Base-by-base conservation (phyloP, 345 rosid species). In the Sisymbrium altissimum region DNA sequence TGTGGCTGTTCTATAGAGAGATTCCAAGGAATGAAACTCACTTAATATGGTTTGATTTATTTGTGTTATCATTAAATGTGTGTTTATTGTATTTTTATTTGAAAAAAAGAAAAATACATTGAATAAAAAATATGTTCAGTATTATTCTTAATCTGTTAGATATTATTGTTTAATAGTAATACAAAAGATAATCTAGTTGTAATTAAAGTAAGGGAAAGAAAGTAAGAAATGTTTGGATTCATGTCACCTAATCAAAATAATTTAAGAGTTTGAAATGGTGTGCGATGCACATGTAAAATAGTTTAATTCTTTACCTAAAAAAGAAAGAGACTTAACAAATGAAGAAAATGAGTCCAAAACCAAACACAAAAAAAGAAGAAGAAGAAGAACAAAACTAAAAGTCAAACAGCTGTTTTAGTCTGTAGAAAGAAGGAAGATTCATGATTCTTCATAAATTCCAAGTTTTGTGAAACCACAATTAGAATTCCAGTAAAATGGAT, bases 231-330 rank as follows among this genome's bases (percentile, higher is more conserved):
- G 18, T 63, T 64, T 72, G 64, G 64, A 32, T 53, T 72, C 38
- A 72, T 6, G 18, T 64, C 18, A 54, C 48, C 35, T 32, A 32
- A 32, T 32, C 35, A 32, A 32, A 32, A 32, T 32, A 5, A 0
- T 32, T 5, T 6, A 32, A 6, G 6, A 6, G 7, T 32, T 5
- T 5, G 8, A 32, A 32, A 32, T 40, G 27, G 15, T 2, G 10
- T 54, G 55, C 14, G 18, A 21, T 23, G 25, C 41, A 6, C 44
- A 43, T 10, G 19, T 30, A 2, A 19, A 21, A 11, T 64, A 54
- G 40, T 65, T 64, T 2, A 55, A 65, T n/a, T 25, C 15, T 12
- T 45, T 56, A 45, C 72, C 58, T 73, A n/a, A 35, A 44, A 49
- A 32, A 36, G 18, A 19, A 12, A 64, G 46, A 52, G n/a, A 17